Evolutionary conservation across 257 asterid species (phyloP).

Genomic region (Parsonsia alboflavescens): DNA sequence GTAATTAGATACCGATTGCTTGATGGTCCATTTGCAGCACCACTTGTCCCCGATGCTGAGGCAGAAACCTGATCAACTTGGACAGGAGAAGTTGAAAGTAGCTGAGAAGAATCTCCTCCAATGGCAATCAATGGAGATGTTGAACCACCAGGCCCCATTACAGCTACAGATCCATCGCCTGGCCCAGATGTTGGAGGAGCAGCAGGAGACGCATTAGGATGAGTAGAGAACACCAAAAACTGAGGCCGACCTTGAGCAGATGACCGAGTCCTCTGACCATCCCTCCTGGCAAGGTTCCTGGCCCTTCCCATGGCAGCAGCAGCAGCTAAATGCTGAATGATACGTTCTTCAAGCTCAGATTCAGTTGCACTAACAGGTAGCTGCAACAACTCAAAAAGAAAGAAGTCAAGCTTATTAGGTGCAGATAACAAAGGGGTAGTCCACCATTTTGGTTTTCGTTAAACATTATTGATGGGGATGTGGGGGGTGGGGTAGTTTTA

Average conservation of each 20-base stretch:
- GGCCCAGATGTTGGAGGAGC: constrained; percentile 34
- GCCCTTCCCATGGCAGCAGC: constrained; percentile 97
- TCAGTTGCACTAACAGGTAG: constrained; percentile 77
- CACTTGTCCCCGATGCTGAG: constrained; percentile 41
- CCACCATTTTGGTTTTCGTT: not conserved
- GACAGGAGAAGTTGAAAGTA: constrained; percentile 29
- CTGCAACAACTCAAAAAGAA: constrained; percentile 33
- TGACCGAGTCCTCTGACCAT: constrained; percentile 63
- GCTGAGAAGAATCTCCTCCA: constrained; percentile 53
- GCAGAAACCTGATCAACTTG: constrained; percentile 42
- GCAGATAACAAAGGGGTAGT: not conserved
- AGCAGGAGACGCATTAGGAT: constrained; percentile 43
- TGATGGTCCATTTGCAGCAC: constrained; percentile 36
- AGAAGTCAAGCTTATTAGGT: not conserved
- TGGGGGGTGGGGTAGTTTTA: not conserved
- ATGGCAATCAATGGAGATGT: constrained; percentile 38
- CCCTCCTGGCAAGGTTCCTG: constrained; percentile 78
- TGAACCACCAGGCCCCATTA: constrained; percentile 35
- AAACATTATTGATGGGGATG: not conserved
- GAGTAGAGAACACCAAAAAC: constrained; percentile 65
- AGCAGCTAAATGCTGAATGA: constrained; percentile 89
- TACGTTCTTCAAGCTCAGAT: constrained; percentile 84
- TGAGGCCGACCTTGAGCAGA: constrained; percentile 79
- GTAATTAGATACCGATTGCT: constrained; percentile 40
- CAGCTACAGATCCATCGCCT: constrained; percentile 38